Base-by-base conservation (phyloP, 495 filamentous ascomycete species). In the Penicillium salamii region DNA sequence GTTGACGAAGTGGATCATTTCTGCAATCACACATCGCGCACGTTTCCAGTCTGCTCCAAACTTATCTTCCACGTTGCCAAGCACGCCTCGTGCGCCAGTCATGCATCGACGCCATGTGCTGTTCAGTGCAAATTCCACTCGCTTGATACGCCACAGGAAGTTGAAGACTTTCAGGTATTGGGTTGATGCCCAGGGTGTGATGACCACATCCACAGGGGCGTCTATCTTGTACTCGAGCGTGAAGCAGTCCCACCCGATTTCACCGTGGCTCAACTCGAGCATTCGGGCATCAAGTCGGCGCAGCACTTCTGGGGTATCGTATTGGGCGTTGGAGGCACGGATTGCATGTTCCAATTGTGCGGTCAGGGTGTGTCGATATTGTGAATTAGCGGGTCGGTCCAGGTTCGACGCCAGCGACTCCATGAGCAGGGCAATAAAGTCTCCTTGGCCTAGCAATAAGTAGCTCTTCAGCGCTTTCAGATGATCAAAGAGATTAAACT, bases 91-190 rank as follows among this genome's bases (percentile, higher is more conserved):
- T 17, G 93, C 84, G 46, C 95, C 95, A 1, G 95, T 97, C 86
- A 96, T 97, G 70, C 86, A 95, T 50, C 91, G 90, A 42, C 91
- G 83, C 95, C 95, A 99, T 33, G 89, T 91, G 32, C 87, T 90
- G 15, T 81, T 79, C 0, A 99, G 79, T 0, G 88, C 90, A 65
- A 97, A 99, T 63, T 97, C 95, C 41, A 99, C 92, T 37, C 95
- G 86, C 68, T 99, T 99, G 57, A 97, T 84, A 46, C 95, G 88
- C 95, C 95, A 99, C 3, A 99, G 83, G 67, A 99, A 96, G 66
- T 99, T 99, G 82, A 99, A 99, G 21, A 97, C 88, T 60, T 97
- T 97, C 52, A 99, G 85, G 66, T 99, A 99, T 62, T 97, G 91
- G 2, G 89, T 89, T 46, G 88, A 92, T 29, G 88, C 90, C 81